Conservation (phyloP, 2,329 filamentous ascomycete species). For the Colletotrichum orbiculare region DNA sequence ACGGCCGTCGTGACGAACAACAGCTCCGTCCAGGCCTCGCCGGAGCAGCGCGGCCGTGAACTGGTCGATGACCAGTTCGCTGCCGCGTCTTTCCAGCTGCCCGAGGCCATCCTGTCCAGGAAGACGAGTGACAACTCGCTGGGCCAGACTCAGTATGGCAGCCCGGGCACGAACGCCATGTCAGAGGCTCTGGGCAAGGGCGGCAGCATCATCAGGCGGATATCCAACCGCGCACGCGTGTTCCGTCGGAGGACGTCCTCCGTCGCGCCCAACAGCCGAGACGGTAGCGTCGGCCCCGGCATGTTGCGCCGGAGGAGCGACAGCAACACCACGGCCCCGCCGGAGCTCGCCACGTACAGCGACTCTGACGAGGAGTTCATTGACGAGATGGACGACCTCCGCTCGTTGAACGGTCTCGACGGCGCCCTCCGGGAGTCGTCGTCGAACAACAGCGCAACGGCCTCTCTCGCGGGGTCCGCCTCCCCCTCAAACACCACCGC, state of each 20-base stretch:
- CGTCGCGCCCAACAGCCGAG: slow-evolving; percentile 79
- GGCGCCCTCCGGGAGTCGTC: slow-evolving; percentile 59
- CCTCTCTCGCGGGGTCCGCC: slow-evolving; percentile 57
- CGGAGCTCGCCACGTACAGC: slow-evolving; percentile 56
- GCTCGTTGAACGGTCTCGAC: slow-evolving; percentile 53
- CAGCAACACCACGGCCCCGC: slow-evolving; percentile 79
- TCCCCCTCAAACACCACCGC: slow-evolving; percentile 55
- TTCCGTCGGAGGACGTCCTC: slow-evolving; percentile 81
- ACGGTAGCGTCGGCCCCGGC: slow-evolving; percentile 89
- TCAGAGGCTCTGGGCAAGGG: slow-evolving; percentile 51
- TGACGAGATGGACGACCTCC: slow-evolving; percentile 61
- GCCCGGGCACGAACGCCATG: slow-evolving; percentile 70
- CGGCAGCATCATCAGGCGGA: slow-evolving; percentile 76
- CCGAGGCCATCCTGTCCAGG: slow-evolving; percentile 74
- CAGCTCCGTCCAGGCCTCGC: slow-evolving; percentile 74
- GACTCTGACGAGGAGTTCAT: slow-evolving; percentile 70
- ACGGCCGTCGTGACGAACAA: slow-evolving; percentile 64
- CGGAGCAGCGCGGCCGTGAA: slow-evolving; percentile 69
- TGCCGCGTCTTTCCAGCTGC: slow-evolving; percentile 73
- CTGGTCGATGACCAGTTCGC: slow-evolving; percentile 59
- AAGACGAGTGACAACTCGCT: slow-evolving; percentile 72
- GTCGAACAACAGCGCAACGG: slow-evolving; percentile 58
- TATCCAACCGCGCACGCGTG: slow-evolving; percentile 83
- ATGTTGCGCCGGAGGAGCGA: slow-evolving; percentile 89
- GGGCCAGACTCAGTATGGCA: slow-evolving; percentile 67